Evolutionary conservation across 495 filamentous ascomycete species (phyloP), one percentile per base, ranked within the genome.

Genomic region (Talaromyces thailandensis): DNA sequence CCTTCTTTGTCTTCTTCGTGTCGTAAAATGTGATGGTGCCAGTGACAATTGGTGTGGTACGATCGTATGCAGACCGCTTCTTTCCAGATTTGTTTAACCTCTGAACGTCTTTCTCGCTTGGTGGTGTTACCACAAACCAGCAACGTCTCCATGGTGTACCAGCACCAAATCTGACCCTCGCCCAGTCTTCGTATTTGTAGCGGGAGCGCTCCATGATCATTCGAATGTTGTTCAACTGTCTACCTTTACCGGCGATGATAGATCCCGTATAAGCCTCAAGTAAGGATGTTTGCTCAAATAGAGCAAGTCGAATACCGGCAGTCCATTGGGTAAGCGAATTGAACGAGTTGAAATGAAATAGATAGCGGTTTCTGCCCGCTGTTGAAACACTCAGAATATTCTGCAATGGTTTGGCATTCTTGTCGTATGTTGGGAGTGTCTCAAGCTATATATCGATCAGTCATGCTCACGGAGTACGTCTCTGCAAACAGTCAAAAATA

Each of bases 231-330:
- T 96, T 96, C 52, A 99, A 75, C 0, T 70, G 68, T 69, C 91
- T 96, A 18, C 92, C 95, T 72, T 96, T 99, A 52, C 93, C 94
- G 0, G 93, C 95, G 69, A 99, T 92, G 53, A 99, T 79, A 31
- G 94, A 91, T 14, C 94, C 94, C 1, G 95, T 98, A 69, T 99
- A 99, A 7, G 93, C 91, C 75, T 99, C 94, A 69, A 96, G 93
- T 9, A 99, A 77, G 3, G 91, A 92, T 0, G 90, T 84, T 67
- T 97, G 90, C 73, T 99, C 94, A 69, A 88, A 99, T 86, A 99
- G 92, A 60, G 94, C 85, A 53, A 99, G 82, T 52, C 94, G 86
- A 62, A 99, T 96, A 23, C 90, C 92, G 18, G 95, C 89, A 1
- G 95, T 96, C 94, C 94, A 99, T 72, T 97, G 93, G 4, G 90